Percentiles rank a stretch among this genome's conserved stretches.
Evolutionary conservation across 1,139 yeast genomes (phyloP).

Genomic region (Zhuliangozyma parablackwelliae): DNA sequence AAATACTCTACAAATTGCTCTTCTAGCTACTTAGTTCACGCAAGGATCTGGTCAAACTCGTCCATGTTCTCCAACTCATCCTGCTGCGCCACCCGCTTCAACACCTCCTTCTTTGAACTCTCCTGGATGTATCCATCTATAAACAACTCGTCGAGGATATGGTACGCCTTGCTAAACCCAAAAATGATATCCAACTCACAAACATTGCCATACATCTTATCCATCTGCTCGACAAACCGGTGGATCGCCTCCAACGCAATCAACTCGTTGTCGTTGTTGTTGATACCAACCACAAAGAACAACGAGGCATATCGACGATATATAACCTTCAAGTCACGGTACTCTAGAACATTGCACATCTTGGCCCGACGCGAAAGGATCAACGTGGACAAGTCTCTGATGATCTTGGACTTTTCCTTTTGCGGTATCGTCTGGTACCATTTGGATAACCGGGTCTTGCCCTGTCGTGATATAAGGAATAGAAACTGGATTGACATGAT

Average conservation of each 20-base stretch:
- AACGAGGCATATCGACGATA: constrained; percentile 91
- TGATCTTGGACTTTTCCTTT: constrained; percentile 78
- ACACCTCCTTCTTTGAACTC: constrained; percentile 73
- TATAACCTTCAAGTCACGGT: constrained; percentile 81
- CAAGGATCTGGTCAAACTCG: constrained; percentile 41
- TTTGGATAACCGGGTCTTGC: constrained; percentile 86
- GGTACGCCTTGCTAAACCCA: constrained; percentile 91
- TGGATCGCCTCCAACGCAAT: constrained; percentile 83
- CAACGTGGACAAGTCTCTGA: constrained; percentile 80
- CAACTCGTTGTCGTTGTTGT: constrained; percentile 80
- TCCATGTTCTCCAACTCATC: constrained; percentile 57
- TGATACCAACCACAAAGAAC: constrained; percentile 84
- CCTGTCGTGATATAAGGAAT: constrained; percentile 85
- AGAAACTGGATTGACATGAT: constrained; percentile 73
- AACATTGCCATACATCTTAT: constrained; percentile 92
- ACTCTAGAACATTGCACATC: constrained; percentile 95
- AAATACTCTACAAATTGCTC: too few species aligned
- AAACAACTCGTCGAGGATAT: constrained; percentile 83
- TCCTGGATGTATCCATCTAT: constrained; percentile 84
- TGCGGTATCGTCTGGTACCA: constrained; percentile 85
- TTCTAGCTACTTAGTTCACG: too few species aligned
- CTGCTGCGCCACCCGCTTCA: constrained; percentile 74
- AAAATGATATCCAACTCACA: constrained; percentile 91
- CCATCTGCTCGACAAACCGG: constrained; percentile 95
- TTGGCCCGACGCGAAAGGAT: constrained; percentile 83